Evolutionary conservation across 176 grass and related monocot genomes (phyloP).

Genomic region (Olyra latifolia): DNA sequence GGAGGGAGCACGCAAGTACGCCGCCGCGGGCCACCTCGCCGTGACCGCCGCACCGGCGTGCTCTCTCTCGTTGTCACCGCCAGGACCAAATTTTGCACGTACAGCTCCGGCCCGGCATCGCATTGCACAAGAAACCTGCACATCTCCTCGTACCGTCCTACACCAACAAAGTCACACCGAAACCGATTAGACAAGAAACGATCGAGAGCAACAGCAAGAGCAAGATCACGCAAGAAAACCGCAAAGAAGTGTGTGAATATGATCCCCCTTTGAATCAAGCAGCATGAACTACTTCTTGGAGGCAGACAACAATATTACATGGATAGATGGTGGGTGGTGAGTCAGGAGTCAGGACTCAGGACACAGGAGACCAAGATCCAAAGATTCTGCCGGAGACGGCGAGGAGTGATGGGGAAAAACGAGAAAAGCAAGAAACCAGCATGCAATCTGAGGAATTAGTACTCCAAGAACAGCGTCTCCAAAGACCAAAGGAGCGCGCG

Average conservation of each 20-base stretch:
- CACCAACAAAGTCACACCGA: not conserved
- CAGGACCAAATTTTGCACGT: not conserved
- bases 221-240: not conserved
- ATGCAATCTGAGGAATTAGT: not conserved
- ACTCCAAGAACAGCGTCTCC: not conserved
- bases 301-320: not conserved
- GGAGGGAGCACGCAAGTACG: slow-evolving; percentile 20
- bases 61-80: slow-evolving; percentile 38
- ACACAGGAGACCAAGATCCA: not conserved
- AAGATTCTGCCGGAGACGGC: not conserved
- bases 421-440: not conserved
- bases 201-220: not conserved
- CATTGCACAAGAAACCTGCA: not conserved
- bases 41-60: slow-evolving; percentile 24
- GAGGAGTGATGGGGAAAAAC: not conserved
- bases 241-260: not conserved
- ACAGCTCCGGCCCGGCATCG: not conserved
- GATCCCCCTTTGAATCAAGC: not conserved
- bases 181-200: not conserved
- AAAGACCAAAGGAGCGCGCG: not conserved
- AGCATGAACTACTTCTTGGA: not conserved
- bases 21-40: not conserved
- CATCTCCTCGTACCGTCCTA: not conserved
- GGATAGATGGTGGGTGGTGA: not conserved
- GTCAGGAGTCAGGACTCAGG: not conserved